Conservation (phyloP, 2,329 filamentous ascomycete genomes). For the Ophiostoma australiae region DNA sequence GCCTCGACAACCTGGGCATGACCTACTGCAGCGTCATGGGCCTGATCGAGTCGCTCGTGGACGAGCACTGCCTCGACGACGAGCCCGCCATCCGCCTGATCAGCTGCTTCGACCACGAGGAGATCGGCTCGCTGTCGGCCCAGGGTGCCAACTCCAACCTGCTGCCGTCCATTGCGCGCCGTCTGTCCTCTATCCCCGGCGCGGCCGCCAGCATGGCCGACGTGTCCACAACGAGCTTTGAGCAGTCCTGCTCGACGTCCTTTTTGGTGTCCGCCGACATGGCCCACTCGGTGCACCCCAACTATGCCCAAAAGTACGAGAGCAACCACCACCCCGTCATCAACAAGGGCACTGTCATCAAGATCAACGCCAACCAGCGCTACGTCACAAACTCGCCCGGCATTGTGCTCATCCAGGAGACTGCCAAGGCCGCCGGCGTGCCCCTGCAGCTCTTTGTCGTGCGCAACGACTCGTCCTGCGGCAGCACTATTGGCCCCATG, state of each 20-base stretch:
- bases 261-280: slow-evolving; percentile 97
- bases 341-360: slow-evolving; percentile 95
- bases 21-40: slow-evolving; percentile 87
- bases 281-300: slow-evolving; percentile 94
- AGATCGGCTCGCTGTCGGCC: slow-evolving; percentile 87
- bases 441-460: slow-evolving; percentile 95
- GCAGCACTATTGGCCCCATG: slow-evolving; percentile 97
- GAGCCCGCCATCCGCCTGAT: slow-evolving; percentile 74
- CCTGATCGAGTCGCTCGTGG: slow-evolving; percentile 71
- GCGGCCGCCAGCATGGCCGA: slow-evolving; percentile 51
- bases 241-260: slow-evolving; percentile 84
- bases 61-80: slow-evolving; percentile 61
- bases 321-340: slow-evolving; percentile 84
- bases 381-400: slow-evolving; percentile 96
- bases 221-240: slow-evolving; percentile 75
- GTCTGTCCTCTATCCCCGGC: slow-evolving; percentile 70
- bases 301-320: slow-evolving; percentile 91
- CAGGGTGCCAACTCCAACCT: slow-evolving; percentile 93
- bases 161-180: slow-evolving; percentile 78
- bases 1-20: slow-evolving; percentile 94
- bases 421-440: slow-evolving; percentile 67
- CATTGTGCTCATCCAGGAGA: slow-evolving; percentile 86
- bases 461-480: slow-evolving; percentile 89
- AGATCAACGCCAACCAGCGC: slow-evolving; percentile 94
- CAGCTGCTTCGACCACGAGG: slow-evolving; percentile 94